Percentiles rank a stretch among this genome's conserved stretches.
Evolutionary conservation across 2,329 filamentous ascomycete genomes (phyloP).

Genomic region (Magnaporthiopsis poae): DNA sequence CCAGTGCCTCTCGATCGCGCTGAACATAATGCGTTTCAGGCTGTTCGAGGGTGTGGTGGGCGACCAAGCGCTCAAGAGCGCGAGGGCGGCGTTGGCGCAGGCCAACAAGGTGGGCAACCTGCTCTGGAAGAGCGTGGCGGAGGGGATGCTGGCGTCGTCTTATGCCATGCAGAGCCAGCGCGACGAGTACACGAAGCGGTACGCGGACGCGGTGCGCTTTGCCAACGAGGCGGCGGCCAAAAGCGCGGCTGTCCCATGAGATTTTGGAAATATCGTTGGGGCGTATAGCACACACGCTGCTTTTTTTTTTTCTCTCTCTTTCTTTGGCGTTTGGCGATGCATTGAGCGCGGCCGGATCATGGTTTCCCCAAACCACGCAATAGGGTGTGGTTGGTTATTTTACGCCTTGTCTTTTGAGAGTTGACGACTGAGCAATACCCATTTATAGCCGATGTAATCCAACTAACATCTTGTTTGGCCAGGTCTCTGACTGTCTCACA

Average conservation of each 20-base stretch:
- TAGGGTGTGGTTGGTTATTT: background rate
- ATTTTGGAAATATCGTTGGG: background rate
- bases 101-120: constrained; percentile 60
- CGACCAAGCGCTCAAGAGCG: constrained; percentile 68
- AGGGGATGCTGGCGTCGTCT: constrained; percentile 67
- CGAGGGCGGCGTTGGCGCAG: constrained; percentile 57
- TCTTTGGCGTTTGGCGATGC: background rate
- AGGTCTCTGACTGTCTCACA: too few species aligned
- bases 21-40: constrained; percentile 74
- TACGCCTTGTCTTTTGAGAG: background rate
- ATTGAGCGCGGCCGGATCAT: background rate
- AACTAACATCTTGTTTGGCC: background rate
- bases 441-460: background rate
- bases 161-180: constrained; percentile 56
- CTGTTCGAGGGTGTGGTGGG: constrained; percentile 78
- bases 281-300: background rate
- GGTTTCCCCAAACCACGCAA: background rate
- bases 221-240: constrained; percentile 27
- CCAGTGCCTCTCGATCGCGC: constrained; percentile 70
- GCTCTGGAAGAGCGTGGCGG: constrained; percentile 71
- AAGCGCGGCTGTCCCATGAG: constrained; percentile 2
- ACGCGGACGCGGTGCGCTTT: constrained; percentile 17
- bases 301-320: background rate
- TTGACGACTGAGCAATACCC: background rate
- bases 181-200: background rate